Percentiles rank a stretch among this genome's conserved stretches.
Evolutionary conservation across 2,329 filamentous ascomycete species (phyloP).

Genomic region (Pyrenophora seminiperda): DNA sequence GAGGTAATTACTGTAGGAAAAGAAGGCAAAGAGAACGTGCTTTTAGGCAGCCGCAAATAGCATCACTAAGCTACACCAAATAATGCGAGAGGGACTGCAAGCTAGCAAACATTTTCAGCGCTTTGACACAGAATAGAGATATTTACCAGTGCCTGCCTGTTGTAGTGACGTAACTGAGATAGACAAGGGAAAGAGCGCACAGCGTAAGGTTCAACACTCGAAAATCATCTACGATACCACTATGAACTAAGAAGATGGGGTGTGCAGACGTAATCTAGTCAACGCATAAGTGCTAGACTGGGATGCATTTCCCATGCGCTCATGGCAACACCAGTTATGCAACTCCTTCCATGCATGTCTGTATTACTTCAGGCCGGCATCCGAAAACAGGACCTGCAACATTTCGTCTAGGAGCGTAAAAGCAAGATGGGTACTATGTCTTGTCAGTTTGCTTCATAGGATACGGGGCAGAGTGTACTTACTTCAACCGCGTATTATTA

Average conservation of each 20-base stretch:
- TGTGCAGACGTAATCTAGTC: no score
- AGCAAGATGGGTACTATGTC: constrained; percentile 54
- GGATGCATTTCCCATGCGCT: background rate
- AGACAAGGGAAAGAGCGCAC: background rate
- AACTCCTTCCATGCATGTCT: background rate
- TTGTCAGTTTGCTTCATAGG: constrained; percentile 23
- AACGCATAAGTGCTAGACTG: no score
- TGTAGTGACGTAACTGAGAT: background rate
- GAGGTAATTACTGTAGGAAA: background rate
- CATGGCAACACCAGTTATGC: constrained; percentile 5
- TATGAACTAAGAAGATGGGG: no score
- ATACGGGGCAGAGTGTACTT: constrained; percentile 50
- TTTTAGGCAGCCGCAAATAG: no score
- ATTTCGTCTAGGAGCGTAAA: constrained; percentile 58
- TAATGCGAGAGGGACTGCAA: no score
- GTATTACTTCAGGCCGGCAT: constrained; percentile 16
- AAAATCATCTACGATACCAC: no score
- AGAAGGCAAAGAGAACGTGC: no score
- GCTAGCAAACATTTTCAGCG: no score
- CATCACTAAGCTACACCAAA: no score
- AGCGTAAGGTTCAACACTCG: background rate
- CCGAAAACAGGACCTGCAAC: constrained; percentile 52
- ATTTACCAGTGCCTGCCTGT: no score
- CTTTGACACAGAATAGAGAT: no score
- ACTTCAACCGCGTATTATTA: constrained; percentile 92